These are phyloP conservation scores for Ambrosia artemisiifolia DNA, from an alignment of 129 eudicot genomes.

Conservation along the genomic window DNA sequence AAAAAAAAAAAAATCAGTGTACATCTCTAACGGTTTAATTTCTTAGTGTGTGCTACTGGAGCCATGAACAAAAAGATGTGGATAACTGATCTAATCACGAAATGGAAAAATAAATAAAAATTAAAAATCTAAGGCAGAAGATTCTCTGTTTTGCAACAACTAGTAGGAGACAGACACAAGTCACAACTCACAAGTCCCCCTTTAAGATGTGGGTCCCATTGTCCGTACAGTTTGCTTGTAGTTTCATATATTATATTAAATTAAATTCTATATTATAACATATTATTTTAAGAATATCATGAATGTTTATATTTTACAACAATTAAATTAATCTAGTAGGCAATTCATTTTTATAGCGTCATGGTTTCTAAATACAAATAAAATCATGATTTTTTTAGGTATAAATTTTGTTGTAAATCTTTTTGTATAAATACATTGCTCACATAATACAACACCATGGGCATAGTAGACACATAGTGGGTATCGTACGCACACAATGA, in stretches of 20 bases:
- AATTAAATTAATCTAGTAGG: background rate
- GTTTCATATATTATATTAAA: background rate
- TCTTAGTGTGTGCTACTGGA: no score
- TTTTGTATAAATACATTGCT: no score
- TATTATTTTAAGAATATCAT: background rate
- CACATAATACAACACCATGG: no score
- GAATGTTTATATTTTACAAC: background rate
- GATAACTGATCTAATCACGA: slow-evolving; percentile 3
- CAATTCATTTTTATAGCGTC: no score
- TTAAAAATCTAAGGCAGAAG: slow-evolving; percentile 11
- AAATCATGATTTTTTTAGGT: no score
- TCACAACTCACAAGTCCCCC: slow-evolving; percentile 35
- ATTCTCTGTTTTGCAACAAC: slow-evolving; percentile 26
- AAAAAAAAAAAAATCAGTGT: no score
- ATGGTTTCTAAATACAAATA: no score
- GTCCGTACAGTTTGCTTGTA: slow-evolving; percentile 30
- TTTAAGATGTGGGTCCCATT: slow-evolving; percentile 34
- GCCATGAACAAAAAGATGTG: no score
- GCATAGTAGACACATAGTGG: no score
- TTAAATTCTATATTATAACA: background rate
- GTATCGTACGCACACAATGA: no score
- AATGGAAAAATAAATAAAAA: slow-evolving; percentile 1
- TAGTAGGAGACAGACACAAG: slow-evolving; percentile 30
- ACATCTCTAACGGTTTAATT: no score
- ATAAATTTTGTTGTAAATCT: no score